Evolutionary conservation across 306 rosid genomes (phyloP).

Genomic region (Vicia faba): DNA sequence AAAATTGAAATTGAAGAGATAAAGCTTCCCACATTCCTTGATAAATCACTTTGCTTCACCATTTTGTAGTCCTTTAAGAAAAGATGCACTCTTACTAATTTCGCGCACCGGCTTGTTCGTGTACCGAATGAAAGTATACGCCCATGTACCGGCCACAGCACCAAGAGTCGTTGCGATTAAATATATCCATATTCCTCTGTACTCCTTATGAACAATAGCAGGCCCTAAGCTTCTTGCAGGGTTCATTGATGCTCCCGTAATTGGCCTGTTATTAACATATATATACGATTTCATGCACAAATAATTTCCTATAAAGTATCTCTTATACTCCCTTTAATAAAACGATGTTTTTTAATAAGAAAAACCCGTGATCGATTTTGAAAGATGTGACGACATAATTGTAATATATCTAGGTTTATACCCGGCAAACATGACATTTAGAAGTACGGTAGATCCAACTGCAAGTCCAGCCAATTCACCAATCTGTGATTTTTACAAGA

Average conservation of each 20-base stretch:
- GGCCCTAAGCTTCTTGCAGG: slow-evolving; percentile 88
- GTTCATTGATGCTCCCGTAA: slow-evolving; percentile 84
- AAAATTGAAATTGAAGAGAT: not conserved
- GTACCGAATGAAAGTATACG: slow-evolving; percentile 57
- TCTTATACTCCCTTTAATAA: not conserved
- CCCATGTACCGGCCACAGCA: slow-evolving; percentile 63
- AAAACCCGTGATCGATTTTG: too few species aligned
- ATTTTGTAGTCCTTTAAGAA: slow-evolving; percentile 40
- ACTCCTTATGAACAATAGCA: slow-evolving; percentile 48
- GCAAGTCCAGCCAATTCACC: slow-evolving; percentile 90
- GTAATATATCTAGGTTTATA: slow-evolving; percentile 19
- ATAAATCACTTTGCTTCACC: slow-evolving; percentile 27
- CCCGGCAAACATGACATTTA: slow-evolving; percentile 84
- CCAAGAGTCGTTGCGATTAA: slow-evolving; percentile 50
- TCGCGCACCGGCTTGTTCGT: slow-evolving; percentile 66
- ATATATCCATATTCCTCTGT: slow-evolving; percentile 61
- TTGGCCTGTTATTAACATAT: slow-evolving; percentile 48
- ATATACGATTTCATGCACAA: too few species aligned
- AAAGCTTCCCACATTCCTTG: not conserved
- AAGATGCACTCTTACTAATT: slow-evolving; percentile 61
- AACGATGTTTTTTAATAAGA: too few species aligned
- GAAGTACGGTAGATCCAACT: slow-evolving; percentile 66
- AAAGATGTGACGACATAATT: too few species aligned
- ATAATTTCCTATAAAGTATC: too few species aligned
- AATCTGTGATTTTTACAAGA: slow-evolving; percentile 44